A percentile compares a stretch with the other conserved stretches of the same genome.
These are phyloP conservation scores for Urostyla sp. DNA, from an alignment of 73 alveolate species.

Conservation along the genomic window DNA sequence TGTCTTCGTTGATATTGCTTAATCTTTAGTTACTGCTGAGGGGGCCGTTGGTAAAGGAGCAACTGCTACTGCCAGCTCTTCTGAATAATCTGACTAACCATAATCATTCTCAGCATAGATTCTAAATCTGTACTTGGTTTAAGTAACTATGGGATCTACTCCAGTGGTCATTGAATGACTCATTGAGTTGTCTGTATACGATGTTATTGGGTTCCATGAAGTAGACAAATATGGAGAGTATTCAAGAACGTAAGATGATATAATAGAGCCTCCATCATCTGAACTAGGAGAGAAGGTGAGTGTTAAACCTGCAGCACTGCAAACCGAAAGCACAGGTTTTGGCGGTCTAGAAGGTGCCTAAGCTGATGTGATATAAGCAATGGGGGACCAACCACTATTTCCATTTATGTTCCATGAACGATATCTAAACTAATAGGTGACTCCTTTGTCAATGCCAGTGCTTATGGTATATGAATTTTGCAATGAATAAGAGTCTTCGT, in stretches of 20 bases:
- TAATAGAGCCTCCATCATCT: constrained; percentile 76
- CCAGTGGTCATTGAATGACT: constrained; percentile 44
- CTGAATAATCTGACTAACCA: constrained; percentile 66
- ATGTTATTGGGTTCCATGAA: constrained; percentile 26
- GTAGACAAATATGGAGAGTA: constrained; percentile 31
- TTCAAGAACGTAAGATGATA: constrained; percentile 44
- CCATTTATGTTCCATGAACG: constrained; percentile 73
- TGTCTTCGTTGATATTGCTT: constrained; percentile 38
- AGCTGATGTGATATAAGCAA: constrained; percentile 69
- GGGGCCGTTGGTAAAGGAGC: constrained; percentile 69
- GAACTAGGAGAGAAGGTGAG: constrained; percentile 55
- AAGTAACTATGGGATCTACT: neutral
- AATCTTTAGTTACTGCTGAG: constrained; percentile 56
- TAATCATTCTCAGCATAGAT: constrained; percentile 50
- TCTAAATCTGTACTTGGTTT: constrained; percentile 72
- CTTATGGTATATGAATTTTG: constrained; percentile 15
- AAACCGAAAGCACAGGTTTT: constrained; percentile 64
- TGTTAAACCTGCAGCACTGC: constrained; percentile 28
- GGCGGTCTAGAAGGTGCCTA: constrained; percentile 70
- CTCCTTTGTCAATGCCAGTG: constrained; percentile 53
- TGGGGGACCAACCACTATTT: constrained; percentile 59
- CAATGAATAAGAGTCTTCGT: constrained; percentile 15
- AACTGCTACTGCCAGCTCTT: constrained; percentile 54
- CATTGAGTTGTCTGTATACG: constrained; percentile 66
- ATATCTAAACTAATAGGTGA: constrained; percentile 65